Base-by-base conservation (phyloP, 768 basidiomycete species). In the Pholiota molesta region DNA sequence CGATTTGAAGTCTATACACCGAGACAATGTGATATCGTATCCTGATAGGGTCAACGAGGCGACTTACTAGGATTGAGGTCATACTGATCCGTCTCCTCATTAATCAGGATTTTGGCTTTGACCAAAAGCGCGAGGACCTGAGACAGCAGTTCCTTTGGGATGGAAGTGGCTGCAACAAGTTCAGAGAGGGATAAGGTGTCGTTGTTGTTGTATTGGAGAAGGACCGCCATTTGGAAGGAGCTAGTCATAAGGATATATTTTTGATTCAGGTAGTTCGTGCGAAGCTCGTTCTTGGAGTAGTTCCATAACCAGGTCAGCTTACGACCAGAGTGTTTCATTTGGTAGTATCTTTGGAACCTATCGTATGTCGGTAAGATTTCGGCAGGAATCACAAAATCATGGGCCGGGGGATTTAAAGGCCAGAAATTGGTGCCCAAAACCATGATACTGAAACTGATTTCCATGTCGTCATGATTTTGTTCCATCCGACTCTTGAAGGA, bases 291-390 rank as follows among this genome's bases (percentile, higher is more conserved):
- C 80, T 97, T 97, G 59, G 90, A 95, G 74, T 96, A 94, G 71
- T 98, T 97, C 97, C 97, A 99, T 10, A 99, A 78, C 97, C 97
- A 99, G 0, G 94, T 96, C 45, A 99, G 83, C 72, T 97, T 97
- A 62, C 97, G 90, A 14, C 95, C 97, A 2, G 90, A 92, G 74
- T 97, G 94, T 74, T 96, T 95, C 71, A 87, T 88, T 71, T 93
- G 91, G 74, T 99, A 98, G 79, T 95, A 99, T 62, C 88, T 87
- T 64, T 88, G 86, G 82, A 99, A 99, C 47, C 94, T 87, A 61
- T 96, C 91, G 72, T 96, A 95, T 8, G 91, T 94, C 21, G 91
- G 83, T 19, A 88, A 79, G 62, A 99, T 89, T 74, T 99, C 95
- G 3, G 85, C 75, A 0, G 97, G 97, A 57, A 98, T 91, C 64